Conservation (phyloP, 805 yeast genomes). For the Pichia kluyveri region DNA sequence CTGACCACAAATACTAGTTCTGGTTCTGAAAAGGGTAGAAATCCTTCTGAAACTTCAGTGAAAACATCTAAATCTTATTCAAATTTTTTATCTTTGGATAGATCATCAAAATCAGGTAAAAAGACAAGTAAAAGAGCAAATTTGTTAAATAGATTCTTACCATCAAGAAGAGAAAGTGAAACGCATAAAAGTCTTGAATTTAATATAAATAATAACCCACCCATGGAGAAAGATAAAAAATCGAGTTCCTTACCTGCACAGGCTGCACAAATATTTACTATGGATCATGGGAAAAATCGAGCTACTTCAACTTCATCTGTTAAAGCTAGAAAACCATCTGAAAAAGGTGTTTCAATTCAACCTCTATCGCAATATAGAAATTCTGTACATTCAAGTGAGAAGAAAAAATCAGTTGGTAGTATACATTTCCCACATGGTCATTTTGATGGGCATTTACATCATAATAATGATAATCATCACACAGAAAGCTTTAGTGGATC, state of each 20-base stretch:
- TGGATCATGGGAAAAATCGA: background rate
- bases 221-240: background rate
- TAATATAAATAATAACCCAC: background rate
- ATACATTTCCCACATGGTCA: background rate
- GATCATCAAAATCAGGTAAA: constrained; percentile 3
- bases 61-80: constrained; percentile 15
- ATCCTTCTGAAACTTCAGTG: background rate
- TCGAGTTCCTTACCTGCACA: background rate
- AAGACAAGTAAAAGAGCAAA: constrained; percentile 16
- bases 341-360: background rate
- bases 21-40: background rate
- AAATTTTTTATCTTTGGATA: constrained; percentile 22
- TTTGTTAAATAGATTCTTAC: constrained; percentile 17
- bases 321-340: background rate
- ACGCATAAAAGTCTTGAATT: background rate
- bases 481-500: background rate
- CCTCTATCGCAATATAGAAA: constrained; percentile 4
- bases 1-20: background rate
- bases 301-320: background rate
- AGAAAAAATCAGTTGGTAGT: background rate
- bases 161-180: constrained; percentile 22
- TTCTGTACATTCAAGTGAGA: background rate
- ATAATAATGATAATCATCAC: background rate
- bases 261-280: background rate
- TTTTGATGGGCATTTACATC: background rate